Evolutionary conservation across 495 filamentous ascomycete species (phyloP), one percentile per base, ranked within the genome.

Genomic region (Penicillium silybi): DNA sequence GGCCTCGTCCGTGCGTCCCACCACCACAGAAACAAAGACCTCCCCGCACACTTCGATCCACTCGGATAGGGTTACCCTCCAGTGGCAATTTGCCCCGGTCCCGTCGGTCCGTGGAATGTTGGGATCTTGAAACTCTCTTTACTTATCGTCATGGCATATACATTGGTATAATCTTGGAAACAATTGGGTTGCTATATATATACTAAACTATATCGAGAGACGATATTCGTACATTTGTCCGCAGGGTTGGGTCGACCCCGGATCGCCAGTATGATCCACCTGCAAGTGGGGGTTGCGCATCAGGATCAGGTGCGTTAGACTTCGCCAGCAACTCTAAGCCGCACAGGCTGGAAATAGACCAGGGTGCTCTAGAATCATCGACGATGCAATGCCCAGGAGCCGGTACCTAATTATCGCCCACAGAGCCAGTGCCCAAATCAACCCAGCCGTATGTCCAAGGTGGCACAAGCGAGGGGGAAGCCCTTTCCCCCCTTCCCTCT

Each of bases 261-360:
- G 59, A 62, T 62, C 59, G 56, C 44, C 56, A 37, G 44, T 53
- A 46, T 20, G 56, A 43, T 62, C 59, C 56, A 59, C 56, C 46
- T 27, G 3, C 48, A 35, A 17, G 35, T 42, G 48, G 50, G 52
- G 54, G n/a, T n/a, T n/a, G n/a, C n/a, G n/a, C n/a, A n/a, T n/a
- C n/a, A n/a, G n/a, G n/a, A n/a, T n/a, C n/a, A n/a, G n/a, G n/a
- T n/a, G n/a, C n/a, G n/a, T n/a, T n/a, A n/a, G n/a, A n/a, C n/a
- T n/a, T n/a, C n/a, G n/a, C n/a, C n/a, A n/a, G n/a, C n/a, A n/a
- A 40, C 29, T 39, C 26, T 48, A 50, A 45, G 11, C 29, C 29
- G 29, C 9, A 32, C 7, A 29, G 5, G 11, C 11, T 26, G 7
- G 11, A 4, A 29, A 29, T 8, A 5, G 1, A 29, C 11, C 26